Base-by-base conservation (phyloP, 495 filamentous ascomycete species). In the Penicillium ucsense region DNA sequence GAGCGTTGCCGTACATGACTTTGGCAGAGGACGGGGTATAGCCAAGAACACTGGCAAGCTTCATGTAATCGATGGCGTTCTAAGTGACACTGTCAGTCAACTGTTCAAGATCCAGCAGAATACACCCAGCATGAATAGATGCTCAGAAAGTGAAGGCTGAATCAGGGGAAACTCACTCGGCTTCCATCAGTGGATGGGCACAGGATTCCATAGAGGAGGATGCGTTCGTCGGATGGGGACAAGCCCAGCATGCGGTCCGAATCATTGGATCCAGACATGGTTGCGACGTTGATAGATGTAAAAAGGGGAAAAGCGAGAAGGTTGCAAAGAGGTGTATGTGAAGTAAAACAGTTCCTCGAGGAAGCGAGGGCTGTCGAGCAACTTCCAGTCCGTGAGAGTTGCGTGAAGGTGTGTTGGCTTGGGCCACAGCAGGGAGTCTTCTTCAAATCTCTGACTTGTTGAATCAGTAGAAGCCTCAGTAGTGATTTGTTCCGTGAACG, bases 21-120 rank as follows among this genome's bases (percentile, higher is more conserved):
- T 48, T 49, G 30, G 66, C 62, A 2, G 61, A 63, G 8, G 38
- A 50, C 5, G 37, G 31, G 40, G 42, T 65, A 44, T 55, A 69
- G 7, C 54, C 55, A 28, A 50, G 54, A n/a, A 60, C 38, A 6
- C 45, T 31, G 6, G 56, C 60, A 8, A 72, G 34, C 38, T 64
- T 63, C 3, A 49, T 53, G 43, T 46, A 57, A 50, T 72, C 63
- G 53, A 69, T 52, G 5, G 41, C 5, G 6, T 12, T 43, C 41
- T 43, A 12, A 20, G 37, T 39, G 37, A 39, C 10, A 10, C 20
- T 39, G 8, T 39, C 37, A 44, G 34, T 35, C 20, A 37, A 7
- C 35, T 37, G 35, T 37, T 37, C 35, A 11, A 37, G 5, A 37
- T 37, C 35, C 20, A 20, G 20, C 20, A 20, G 20, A 20, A 2